phyloP scores from a whole-genome alignment of 2,329 filamentous ascomycete species.

The Penicillium expansum region DNA sequence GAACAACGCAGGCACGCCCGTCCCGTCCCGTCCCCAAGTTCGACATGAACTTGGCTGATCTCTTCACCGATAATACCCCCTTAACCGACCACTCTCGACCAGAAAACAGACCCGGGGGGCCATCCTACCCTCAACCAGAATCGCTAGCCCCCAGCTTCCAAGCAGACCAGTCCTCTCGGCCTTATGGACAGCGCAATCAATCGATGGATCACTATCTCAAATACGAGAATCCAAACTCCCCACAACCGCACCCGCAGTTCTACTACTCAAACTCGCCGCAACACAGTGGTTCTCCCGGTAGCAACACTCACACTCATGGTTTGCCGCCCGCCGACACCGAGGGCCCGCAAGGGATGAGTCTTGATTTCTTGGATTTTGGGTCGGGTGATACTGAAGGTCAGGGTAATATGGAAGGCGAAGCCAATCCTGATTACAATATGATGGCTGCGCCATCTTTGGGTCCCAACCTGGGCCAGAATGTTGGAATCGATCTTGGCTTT shows the following conservation, averaged over 20 bases:
- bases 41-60: conserved; percentile 56
- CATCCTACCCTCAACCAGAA: conserved; percentile 26
- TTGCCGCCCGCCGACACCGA: conserved; percentile 25
- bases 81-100: conserved; percentile 37
- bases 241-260: conserved; percentile 33
- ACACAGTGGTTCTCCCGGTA: conserved; percentile 33
- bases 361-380: conserved; percentile 56
- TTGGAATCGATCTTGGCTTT: conserved; percentile 46
- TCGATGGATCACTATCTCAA: conserved; percentile 37
- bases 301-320: conserved; percentile 24
- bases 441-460: conserved; percentile 32
- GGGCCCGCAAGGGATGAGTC: conserved; percentile 40
- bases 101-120: conserved; percentile 28
- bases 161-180: conserved; percentile 23
- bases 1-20: conserved; percentile 35
- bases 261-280: conserved; percentile 37
- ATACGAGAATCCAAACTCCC: conserved; percentile 36
- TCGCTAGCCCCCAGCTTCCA: conserved; percentile 23
- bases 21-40: conserved; percentile 54
- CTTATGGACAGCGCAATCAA: conserved; percentile 28
- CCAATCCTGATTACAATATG: conserved; percentile 30
- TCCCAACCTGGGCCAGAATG: conserved; percentile 35
- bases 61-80: conserved; percentile 48
- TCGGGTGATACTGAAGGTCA: conserved; percentile 34
- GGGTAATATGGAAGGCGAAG: conserved; percentile 27